Evolutionary conservation across 2,329 filamentous ascomycete species (phyloP).

Genomic region (Colletotrichum orchidophilum): DNA sequence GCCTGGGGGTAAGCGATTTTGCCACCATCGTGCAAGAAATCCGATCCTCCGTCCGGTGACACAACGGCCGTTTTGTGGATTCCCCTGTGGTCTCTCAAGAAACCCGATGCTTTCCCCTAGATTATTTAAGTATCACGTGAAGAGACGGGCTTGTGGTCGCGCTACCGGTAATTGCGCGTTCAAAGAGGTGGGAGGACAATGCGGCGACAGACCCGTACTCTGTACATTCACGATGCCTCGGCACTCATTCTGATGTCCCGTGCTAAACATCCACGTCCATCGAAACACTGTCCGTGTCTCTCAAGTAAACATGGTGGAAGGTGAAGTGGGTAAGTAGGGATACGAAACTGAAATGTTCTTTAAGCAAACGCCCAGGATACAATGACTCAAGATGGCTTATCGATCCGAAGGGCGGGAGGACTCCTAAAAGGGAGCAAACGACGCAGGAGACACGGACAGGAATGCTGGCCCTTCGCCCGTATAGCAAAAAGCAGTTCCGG

Average conservation of each 20-base stretch:
- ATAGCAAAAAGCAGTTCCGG: not conserved
- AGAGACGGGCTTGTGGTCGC: not conserved
- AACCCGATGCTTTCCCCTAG: too few species aligned
- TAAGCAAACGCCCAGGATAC: not conserved
- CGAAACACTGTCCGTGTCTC: not conserved
- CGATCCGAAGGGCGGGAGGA: conserved; percentile 8
- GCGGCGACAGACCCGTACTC: not conserved
- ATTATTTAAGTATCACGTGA: conserved; percentile 4
- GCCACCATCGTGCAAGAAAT: conserved; percentile 23
- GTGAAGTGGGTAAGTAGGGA: not conserved
- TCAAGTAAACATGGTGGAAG: not conserved
- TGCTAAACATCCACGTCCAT: not conserved
- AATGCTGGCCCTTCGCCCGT: not conserved
- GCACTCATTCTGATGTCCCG: not conserved
- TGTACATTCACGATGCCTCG: not conserved
- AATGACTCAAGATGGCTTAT: not conserved
- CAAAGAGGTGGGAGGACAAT: not conserved
- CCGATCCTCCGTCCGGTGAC: conserved; percentile 4
- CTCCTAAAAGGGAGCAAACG: not conserved
- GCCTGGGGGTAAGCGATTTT: not conserved
- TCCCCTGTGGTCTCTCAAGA: not conserved
- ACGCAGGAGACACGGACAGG: not conserved
- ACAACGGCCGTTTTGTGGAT: conserved; percentile 6
- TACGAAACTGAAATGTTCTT: not conserved
- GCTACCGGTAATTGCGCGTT: conserved; percentile 6